These are phyloP conservation scores for Alternaria sp. DNA, from an alignment of 2,329 filamentous ascomycete genomes.

Conservation along the genomic window DNA sequence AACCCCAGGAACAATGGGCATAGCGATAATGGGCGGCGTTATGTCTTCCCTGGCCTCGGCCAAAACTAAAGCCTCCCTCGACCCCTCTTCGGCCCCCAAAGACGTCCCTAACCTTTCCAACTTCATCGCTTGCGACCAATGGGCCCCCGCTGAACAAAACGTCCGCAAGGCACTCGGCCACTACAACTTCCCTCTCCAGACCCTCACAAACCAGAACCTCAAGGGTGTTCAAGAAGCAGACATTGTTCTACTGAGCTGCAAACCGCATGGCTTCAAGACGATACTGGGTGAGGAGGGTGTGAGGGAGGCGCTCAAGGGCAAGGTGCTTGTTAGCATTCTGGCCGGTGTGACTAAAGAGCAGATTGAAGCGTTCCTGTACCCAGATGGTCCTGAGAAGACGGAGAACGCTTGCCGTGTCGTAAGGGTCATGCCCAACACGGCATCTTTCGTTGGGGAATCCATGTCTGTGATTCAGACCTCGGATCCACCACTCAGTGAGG, in stretches of 20 bases:
- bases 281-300: conserved; percentile 75
- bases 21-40: conserved; percentile 83
- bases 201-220: conserved; percentile 77
- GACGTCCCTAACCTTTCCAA: conserved; percentile 64
- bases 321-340: conserved; percentile 82
- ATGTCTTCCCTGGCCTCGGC: conserved; percentile 70
- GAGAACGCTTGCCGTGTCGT: conserved; percentile 70
- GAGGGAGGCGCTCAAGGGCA: conserved; percentile 76
- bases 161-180: conserved; percentile 72
- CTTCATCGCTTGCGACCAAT: conserved; percentile 84
- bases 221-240: conserved; percentile 72
- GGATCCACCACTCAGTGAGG: conserved; percentile 64
- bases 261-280: conserved; percentile 76
- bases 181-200: conserved; percentile 69
- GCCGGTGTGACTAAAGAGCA: conserved; percentile 78
- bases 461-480: conserved; percentile 80
- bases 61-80: conserved; percentile 47
- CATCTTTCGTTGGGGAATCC: conserved; percentile 77
- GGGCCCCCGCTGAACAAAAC: conserved; percentile 72
- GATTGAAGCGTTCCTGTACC: conserved; percentile 71
- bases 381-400: conserved; percentile 56
- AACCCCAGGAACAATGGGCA: conserved; percentile 78
- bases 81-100: conserved; percentile 51
- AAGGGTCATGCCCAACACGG: conserved; percentile 86
- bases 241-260: conserved; percentile 80